These are phyloP conservation scores for Caryopteris hybrid DNA, from an alignment of 305 asterid species.

Conservation along the genomic window DNA sequence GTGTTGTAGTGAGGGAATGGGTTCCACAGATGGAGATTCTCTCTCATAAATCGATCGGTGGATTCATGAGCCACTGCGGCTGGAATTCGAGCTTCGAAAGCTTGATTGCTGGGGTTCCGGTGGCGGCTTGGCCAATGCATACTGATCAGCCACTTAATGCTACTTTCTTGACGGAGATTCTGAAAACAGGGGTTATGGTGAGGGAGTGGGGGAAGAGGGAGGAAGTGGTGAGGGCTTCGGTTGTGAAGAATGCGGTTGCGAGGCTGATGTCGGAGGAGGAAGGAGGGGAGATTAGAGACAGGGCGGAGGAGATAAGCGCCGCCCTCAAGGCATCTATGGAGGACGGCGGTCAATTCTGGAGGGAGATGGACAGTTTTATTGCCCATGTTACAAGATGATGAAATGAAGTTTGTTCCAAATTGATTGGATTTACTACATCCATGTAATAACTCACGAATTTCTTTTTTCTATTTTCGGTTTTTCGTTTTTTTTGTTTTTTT, in stretches of 20 bases:
- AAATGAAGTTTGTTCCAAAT: too few relatives aligned
- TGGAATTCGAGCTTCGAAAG: slow-evolving; percentile 40
- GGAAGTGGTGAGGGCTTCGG: slow-evolving; percentile 9
- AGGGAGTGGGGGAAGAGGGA: slow-evolving; percentile 16
- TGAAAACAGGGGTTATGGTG: slow-evolving; percentile 16
- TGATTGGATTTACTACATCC: too few relatives aligned
- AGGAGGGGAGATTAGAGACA: slow-evolving; percentile 20
- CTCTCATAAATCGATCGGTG: slow-evolving; percentile 15
- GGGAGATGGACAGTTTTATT: slow-evolving; percentile 22
- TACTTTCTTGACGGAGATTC: slow-evolving; percentile 13
- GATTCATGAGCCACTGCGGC: slow-evolving; percentile 33
- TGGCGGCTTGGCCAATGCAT: slow-evolving; percentile 41
- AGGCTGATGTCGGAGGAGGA: slow-evolving; percentile 21
- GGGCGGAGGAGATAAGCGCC: slow-evolving; percentile 22
- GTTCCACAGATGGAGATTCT: slow-evolving; percentile 34
- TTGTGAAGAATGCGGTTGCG: slow-evolving; percentile 14
- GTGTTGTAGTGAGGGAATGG: slow-evolving; percentile 33
- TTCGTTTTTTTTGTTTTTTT: too few relatives aligned
- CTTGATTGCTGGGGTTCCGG: slow-evolving; percentile 25
- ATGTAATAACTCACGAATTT: too few relatives aligned
- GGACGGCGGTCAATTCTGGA: slow-evolving; percentile 20
- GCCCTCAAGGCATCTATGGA: slow-evolving; percentile 3
- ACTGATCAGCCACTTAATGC: slow-evolving; percentile 32
- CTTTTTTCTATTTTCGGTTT: too few relatives aligned
- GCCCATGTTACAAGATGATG: slow-evolving; percentile 13